A percentile compares a stretch with the other conserved stretches of the same genome.
phyloP scores from a whole-genome alignment of 768 basidiomycete genomes.

The Pisolithus tinctorius region DNA sequence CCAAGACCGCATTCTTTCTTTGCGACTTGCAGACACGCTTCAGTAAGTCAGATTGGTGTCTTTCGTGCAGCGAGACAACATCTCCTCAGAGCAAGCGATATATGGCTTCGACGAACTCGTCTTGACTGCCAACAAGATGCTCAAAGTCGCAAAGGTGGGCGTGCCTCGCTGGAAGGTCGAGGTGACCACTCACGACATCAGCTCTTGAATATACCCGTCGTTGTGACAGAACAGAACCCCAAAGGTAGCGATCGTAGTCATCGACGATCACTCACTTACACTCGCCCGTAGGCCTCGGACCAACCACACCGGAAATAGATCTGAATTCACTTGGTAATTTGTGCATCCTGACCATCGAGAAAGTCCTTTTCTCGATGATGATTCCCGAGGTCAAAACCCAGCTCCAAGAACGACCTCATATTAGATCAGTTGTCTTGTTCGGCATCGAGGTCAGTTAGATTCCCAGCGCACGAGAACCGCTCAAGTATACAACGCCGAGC shows the following conservation, averaged over 20 bases:
- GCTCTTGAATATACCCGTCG: conserved; percentile 61
- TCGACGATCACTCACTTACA: conserved; percentile 4
- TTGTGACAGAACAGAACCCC: conserved; percentile 83
- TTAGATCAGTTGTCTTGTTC: conserved; percentile 65
- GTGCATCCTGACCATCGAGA: conserved; percentile 59
- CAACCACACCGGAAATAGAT: conserved; percentile 58
- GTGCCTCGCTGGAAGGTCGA: neutral
- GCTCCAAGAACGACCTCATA: conserved; percentile 39
- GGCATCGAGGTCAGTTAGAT: conserved; percentile 72
- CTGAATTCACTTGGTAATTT: conserved; percentile 47
- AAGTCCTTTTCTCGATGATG: conserved; percentile 83
- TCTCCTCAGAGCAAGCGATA: conserved; percentile 41
- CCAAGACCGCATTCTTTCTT: conserved; percentile 55
- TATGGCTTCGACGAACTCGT: conserved; percentile 68
- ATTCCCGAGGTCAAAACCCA: conserved; percentile 55
- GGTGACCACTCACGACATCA: conserved; percentile 15
- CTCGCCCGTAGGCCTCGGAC: conserved; percentile 52
- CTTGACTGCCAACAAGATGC: conserved; percentile 64
- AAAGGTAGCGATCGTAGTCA: conserved; percentile 41
- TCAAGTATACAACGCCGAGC: neutral
- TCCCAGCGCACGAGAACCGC: neutral
- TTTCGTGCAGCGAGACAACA: neutral
- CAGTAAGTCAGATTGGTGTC: conserved; percentile 35
- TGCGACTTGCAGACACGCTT: conserved; percentile 83
- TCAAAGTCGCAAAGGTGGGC: conserved; percentile 64